Evolutionary conservation across 352 stramenopile genomes (phyloP), one percentile per base, ranked within the genome.

Genomic region (Elongisporangium anandrum): DNA sequence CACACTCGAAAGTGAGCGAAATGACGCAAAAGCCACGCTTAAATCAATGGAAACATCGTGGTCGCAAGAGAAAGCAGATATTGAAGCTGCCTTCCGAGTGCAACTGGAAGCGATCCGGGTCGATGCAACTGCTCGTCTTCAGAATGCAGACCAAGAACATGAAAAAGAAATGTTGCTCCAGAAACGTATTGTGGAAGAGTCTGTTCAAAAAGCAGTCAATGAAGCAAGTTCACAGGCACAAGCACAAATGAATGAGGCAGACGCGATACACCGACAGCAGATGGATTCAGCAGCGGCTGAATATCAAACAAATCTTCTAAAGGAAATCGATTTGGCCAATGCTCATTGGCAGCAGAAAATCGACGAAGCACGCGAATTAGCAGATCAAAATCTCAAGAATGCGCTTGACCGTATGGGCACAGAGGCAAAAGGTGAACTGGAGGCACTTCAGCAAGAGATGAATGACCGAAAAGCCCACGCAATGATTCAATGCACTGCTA

Each of bases 401-500:
- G 60, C 69, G 0, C 49, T 85, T 15, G 61, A 63, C 3, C 58
- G 70, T 13, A 54, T 68, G 1, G 77, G 88, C 29, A n/a, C 48
- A 1, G 77, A 74, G 48, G 71, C 69, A 0, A 69, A 77, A 41
- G 15, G 56, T 2, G 65, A 81, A 26, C 23, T 89, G 2, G 68
- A 70, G 2, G 53, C 54, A 0, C 52, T 87, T n/a, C 75, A 89
- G 47, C 77, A 84, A 38, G 81, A 89, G 13, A 75, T 88, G 68
- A 87, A 74, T 23, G 75, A 89, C 8, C 68, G 77, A 1, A 89
- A 88, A 57, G 75, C 70, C 0, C 64, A 71, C 15, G 77, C 81
- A 1, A 57, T 91, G 0, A 62, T 91, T n/a, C 73, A 91, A 34
- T 84, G 70, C 16, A 89, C 81, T 0, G 71, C 69, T 0, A 91